phyloP scores from a whole-genome alignment of 805 yeast genomes.

The Teunomyces aglyptinius region DNA sequence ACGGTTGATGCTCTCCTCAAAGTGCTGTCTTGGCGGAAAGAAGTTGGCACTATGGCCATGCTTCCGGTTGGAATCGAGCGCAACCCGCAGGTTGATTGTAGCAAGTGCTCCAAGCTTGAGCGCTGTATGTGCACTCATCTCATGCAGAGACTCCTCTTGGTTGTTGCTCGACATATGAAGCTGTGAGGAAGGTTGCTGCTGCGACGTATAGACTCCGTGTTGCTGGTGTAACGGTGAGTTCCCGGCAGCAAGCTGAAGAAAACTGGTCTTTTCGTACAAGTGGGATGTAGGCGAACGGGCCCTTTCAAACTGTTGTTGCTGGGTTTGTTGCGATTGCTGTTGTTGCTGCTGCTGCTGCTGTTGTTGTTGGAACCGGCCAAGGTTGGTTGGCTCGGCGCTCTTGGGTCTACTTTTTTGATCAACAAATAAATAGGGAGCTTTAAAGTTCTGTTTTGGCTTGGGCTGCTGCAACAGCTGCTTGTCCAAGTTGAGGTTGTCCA shows the following conservation, averaged over 20 bases:
- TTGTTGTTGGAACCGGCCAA: conserved; percentile 17
- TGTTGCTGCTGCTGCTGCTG: conserved; percentile 9
- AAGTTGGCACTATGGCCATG: conserved; percentile 5
- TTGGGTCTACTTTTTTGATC: conserved; percentile 35
- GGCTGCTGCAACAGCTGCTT: conserved; percentile 34
- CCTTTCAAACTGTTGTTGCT: conserved; percentile 25
- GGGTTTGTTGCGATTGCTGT: conserved; percentile 9
- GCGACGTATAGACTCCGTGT: conserved; percentile 8
- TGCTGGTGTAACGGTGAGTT: conserved; percentile 10
- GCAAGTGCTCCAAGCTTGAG: conserved; percentile 65
- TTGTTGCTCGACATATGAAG: conserved; percentile 5
- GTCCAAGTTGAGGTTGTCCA: conserved; percentile 16
- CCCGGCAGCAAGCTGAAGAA: conserved; percentile 35
- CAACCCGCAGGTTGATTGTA: conserved; percentile 58
- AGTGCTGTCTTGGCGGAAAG: conserved; percentile 10
- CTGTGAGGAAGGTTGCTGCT: conserved; percentile 14
- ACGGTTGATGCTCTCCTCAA: conserved; percentile 38
- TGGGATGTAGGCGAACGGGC: conserved; percentile 42
- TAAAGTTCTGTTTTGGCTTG: conserved; percentile 28
- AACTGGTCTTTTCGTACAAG: conserved; percentile 43
- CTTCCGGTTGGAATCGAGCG: conserved; percentile 42
- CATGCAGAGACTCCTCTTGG: conserved; percentile 21
- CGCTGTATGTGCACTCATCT: conserved; percentile 38
- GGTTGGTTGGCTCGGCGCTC: conserved; percentile 42
- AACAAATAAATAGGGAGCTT: conserved; percentile 15